phyloP scores from a whole-genome alignment of 2,329 filamentous ascomycete species.

The Pseudogymnoascus sp. region DNA sequence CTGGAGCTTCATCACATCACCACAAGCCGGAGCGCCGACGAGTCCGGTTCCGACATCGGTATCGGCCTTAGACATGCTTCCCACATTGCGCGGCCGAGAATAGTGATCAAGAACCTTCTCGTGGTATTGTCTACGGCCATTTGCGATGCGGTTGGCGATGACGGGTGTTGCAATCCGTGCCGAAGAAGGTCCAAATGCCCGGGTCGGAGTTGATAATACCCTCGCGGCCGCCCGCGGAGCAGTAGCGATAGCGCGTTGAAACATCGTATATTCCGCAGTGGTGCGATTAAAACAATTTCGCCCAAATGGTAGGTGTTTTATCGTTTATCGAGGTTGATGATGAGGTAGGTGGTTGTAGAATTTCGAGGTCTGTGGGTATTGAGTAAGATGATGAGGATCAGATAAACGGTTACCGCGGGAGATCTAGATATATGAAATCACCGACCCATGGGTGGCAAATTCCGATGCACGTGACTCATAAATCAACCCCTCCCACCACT shows the following conservation, averaged over 20 bases:
- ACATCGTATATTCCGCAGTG: conserved; percentile 17
- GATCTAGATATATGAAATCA: conserved; percentile 8
- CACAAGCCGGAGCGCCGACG: conserved; percentile 81
- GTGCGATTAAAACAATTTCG: background rate
- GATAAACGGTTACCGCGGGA: conserved; percentile 1
- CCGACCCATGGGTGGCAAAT: background rate
- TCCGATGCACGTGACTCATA: background rate
- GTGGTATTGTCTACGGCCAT: conserved; percentile 26
- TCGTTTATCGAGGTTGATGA: background rate
- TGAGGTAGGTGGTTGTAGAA: background rate
- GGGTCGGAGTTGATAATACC: conserved; percentile 22
- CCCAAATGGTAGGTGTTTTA: background rate
- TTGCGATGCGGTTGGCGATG: conserved; percentile 12
- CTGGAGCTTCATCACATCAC: conserved; percentile 90
- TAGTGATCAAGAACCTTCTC: conserved; percentile 66
- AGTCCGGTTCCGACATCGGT: conserved; percentile 81
- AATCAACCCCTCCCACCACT: background rate
- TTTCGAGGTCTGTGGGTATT: conserved; percentile 4
- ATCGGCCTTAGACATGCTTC: conserved; percentile 71
- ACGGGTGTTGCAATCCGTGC: conserved; percentile 18
- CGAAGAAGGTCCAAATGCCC: conserved; percentile 11
- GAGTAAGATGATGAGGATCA: conserved; percentile 1
- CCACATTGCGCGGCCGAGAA: conserved; percentile 69
- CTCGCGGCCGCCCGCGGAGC: conserved; percentile 23
- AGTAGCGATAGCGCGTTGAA: conserved; percentile 23